Evolutionary conservation across 2,329 filamentous ascomycete genomes (phyloP).

Genomic region (Nemania bipapillata): DNA sequence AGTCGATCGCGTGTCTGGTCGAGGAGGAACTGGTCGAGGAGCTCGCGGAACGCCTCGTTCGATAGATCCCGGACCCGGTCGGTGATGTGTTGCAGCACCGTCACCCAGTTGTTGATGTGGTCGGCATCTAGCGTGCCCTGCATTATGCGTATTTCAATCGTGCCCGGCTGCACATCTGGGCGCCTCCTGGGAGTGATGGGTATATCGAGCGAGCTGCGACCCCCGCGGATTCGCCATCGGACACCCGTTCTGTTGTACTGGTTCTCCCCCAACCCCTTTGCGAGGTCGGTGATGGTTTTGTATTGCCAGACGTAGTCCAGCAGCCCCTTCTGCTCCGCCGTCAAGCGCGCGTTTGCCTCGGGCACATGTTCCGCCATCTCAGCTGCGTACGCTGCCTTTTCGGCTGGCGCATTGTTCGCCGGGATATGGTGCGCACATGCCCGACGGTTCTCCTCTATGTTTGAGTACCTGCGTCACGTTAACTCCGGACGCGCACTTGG

Average conservation of each 20-base stretch:
- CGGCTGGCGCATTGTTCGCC: not conserved
- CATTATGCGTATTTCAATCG: slow-evolving; percentile 37
- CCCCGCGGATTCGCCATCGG: slow-evolving; percentile 29
- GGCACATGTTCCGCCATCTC: not conserved
- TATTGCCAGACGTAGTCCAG: slow-evolving; percentile 20
- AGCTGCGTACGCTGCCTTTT: not conserved
- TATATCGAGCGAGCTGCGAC: not conserved
- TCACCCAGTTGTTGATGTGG: slow-evolving; percentile 43
- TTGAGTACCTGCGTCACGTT: slow-evolving; percentile 4
- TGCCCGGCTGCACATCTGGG: slow-evolving; percentile 28
- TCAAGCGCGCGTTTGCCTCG: not conserved
- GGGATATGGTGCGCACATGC: too few species aligned
- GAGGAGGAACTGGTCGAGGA: not conserved
- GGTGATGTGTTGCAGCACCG: slow-evolving; percentile 31
- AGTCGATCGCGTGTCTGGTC: slow-evolving; percentile 9
- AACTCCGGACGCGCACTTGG: not conserved
- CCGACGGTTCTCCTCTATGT: too few species aligned
- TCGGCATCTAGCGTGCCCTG: slow-evolving; percentile 44
- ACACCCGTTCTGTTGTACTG: slow-evolving; percentile 1
- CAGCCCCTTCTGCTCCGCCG: not conserved
- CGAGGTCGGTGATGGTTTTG: not conserved
- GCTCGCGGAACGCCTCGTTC: not conserved
- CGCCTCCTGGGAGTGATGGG: too few species aligned
- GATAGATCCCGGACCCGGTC: slow-evolving; percentile 20
- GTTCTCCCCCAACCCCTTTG: not conserved